These are phyloP conservation scores for Spathaspora girioi DNA, from an alignment of 805 yeast species.

Conservation along the genomic window DNA sequence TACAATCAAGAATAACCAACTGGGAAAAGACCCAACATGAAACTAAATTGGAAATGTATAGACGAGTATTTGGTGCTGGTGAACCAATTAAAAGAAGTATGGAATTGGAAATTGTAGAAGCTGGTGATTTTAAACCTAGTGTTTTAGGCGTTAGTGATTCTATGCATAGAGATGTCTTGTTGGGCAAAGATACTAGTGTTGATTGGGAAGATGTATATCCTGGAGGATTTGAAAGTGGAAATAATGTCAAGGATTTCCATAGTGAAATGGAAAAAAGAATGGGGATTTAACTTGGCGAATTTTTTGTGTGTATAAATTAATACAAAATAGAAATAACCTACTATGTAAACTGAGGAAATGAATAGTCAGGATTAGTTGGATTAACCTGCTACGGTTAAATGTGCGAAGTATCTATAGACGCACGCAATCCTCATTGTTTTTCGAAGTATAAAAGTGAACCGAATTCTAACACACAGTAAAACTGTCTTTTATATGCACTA, in stretches of 20 bases:
- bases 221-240: slow-evolving; percentile 45
- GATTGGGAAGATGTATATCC: slow-evolving; percentile 94
- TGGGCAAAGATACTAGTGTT: slow-evolving; percentile 69
- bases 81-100: slow-evolving; percentile 89
- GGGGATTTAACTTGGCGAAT: slow-evolving; percentile 35
- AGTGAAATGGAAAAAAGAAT: slow-evolving; percentile 65
- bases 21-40: slow-evolving; percentile 81
- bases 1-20: slow-evolving; percentile 66
- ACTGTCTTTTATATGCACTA: too few species aligned
- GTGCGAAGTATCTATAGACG: too few species aligned
- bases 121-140: slow-evolving; percentile 66
- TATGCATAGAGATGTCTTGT: slow-evolving; percentile 72
- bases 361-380: too few species aligned
- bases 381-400: too few species aligned
- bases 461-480: too few species aligned
- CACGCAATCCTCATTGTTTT: too few species aligned
- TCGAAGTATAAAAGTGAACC: too few species aligned
- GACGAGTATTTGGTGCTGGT: slow-evolving; percentile 86
- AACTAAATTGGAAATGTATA: slow-evolving; percentile 68
- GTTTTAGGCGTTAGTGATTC: slow-evolving; percentile 55
- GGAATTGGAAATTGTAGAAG: slow-evolving; percentile 75
- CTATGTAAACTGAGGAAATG: too few species aligned
- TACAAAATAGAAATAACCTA: background rate
- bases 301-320: background rate
- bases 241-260: slow-evolving; percentile 55